Evolutionary conservation across 179 eudicot genomes (phyloP), one percentile per base, ranked within the genome.

Genomic region (Carnegiea gigantea): DNA sequence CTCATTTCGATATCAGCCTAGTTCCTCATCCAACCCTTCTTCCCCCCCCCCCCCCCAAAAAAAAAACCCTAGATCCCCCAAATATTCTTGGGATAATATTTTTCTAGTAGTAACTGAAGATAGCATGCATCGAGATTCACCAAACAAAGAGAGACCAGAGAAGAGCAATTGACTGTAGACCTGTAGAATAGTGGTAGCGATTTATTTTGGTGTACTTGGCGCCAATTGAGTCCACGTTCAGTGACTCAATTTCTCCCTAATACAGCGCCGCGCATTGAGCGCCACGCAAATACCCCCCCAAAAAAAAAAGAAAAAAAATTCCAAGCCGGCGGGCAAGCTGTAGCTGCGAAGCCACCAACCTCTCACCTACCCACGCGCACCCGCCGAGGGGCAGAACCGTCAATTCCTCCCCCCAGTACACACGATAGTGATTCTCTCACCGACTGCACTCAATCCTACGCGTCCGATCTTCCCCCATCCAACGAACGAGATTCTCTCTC

Each of bases 381-480:
- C 65, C 28, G 14, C 26, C 14, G 14, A 57, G 48, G 78, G 79
- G 79, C 9, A 76, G 11, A 54, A 30, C 15, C 68, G 79, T 57
- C 68, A 76, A 8, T 57, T 54, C 38, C 1, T 18, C 4, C 14
- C 67, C 2, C 0, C 10, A 15, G 28, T 23, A 6, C 28, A 62
- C 68, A 6, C 65, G 65, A 4, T 2, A 8, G n/a, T 33, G 7
- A 2, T 43, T 78, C 73, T 76, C 54, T 59, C 82, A 83, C 85
- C 85, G 36, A 79, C 85, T 79, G 30, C 64, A 43, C 18, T 8
- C 26, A 74, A 75, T 83, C 80, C 38, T 21, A 30, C 5, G 70
- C 85, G 82, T 76, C 33, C 9, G 82, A 54, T 80, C 65, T 30
- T n/a, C 14, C 5, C 20, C 54, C 72, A 70, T 82, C 84, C 33